Conservation (phyloP, 2,329 filamentous ascomycete genomes). For the Lojkania enalia region DNA sequence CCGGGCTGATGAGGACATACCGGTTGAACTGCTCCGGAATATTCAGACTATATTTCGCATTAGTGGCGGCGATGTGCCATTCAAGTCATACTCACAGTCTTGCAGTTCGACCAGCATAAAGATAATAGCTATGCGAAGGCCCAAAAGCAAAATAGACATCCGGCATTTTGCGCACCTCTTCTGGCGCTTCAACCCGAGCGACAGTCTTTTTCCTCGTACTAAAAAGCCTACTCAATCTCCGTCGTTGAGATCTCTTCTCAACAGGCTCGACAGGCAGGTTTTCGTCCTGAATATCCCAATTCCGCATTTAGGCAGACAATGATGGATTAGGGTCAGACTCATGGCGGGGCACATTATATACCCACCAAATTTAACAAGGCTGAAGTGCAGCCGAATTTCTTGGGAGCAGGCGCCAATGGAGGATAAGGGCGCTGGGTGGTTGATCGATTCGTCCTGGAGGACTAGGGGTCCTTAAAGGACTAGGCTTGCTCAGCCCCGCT, state of each 20-base stretch:
- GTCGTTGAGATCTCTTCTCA: not conserved
- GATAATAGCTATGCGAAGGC: not conserved
- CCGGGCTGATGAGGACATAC: not conserved
- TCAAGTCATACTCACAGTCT: not conserved
- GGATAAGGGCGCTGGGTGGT: too few relatives aligned
- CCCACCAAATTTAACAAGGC: not conserved
- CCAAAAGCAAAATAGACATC: constrained; percentile 2
- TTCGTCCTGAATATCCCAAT: not conserved
- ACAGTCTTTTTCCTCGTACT: not conserved
- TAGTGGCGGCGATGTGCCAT: not conserved
- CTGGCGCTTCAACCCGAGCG: not conserved
- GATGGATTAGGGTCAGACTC: not conserved
- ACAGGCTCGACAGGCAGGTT: not conserved
- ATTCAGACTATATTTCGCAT: not conserved
- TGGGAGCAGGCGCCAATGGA: too few relatives aligned
- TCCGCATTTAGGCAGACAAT: not conserved
- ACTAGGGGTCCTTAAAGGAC: too few relatives aligned
- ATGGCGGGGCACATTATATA: not conserved
- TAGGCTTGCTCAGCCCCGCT: too few relatives aligned
- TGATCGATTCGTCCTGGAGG: too few relatives aligned
- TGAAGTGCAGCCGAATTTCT: too few relatives aligned
- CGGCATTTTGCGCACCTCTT: constrained; percentile 1
- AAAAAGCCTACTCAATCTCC: not conserved
- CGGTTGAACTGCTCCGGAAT: constrained; percentile 2
- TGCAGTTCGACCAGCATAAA: not conserved